phyloP scores from a whole-genome alignment of 2,329 filamentous ascomycete species.

The Xylogone sp. region DNA sequence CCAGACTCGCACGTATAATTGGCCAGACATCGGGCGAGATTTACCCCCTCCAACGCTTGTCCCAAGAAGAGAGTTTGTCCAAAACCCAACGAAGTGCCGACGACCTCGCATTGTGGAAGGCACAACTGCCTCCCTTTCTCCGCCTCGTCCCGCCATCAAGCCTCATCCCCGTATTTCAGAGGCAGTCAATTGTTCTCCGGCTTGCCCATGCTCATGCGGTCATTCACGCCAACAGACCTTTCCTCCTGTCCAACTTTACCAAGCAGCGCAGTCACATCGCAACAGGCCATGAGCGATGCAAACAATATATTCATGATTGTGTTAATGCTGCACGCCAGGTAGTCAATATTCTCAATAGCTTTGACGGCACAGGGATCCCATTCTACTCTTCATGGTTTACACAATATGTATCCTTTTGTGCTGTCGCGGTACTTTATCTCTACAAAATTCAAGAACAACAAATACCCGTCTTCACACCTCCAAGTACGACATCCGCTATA shows the following conservation, averaged over 20 bases:
- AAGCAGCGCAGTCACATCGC: constrained; percentile 12
- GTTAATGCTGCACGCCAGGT: no score
- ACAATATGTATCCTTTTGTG: constrained; percentile 42
- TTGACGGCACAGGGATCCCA: no score
- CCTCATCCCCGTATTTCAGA: constrained; percentile 44
- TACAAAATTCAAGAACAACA: constrained; percentile 36
- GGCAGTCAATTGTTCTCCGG: constrained; percentile 33
- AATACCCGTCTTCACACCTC: no score
- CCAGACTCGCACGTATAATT: constrained; percentile 35
- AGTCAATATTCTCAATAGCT: no score
- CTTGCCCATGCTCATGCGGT: constrained; percentile 31
- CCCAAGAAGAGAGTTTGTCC: no score
- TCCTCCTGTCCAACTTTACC: constrained; percentile 26
- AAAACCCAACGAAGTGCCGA: constrained; percentile 2
- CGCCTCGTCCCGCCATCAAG: constrained; percentile 17
- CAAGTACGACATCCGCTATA: no score
- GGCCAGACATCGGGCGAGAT: constrained; percentile 36
- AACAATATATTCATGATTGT: no score
- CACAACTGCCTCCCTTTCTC: constrained; percentile 10
- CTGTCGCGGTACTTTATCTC: constrained; percentile 41
- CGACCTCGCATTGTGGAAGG: constrained; percentile 5
- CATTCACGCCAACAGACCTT: constrained; percentile 30
- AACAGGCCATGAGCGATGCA: no score
- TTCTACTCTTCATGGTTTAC: constrained; percentile 23
- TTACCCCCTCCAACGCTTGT: constrained; percentile 24